phyloP scores from a whole-genome alignment of 192 early-diverging fungal species.

The Umbelopsis isabellina region DNA sequence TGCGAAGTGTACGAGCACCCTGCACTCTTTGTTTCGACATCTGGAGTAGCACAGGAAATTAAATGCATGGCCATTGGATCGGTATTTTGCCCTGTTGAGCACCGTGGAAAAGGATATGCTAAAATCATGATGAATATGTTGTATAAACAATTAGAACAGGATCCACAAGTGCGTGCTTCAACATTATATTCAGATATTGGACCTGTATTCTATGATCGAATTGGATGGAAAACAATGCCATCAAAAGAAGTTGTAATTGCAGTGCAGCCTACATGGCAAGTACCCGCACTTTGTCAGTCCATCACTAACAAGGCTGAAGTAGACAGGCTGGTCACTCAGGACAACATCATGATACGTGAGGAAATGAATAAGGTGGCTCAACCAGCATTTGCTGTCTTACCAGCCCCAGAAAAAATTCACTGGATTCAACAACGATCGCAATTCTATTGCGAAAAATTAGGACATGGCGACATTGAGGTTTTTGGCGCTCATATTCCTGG shows the following conservation, averaged over 20 bases:
- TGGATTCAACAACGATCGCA: conserved; percentile 3
- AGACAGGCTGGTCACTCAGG: background rate
- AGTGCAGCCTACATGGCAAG: background rate
- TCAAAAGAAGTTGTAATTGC: conserved; percentile 3
- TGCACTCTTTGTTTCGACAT: background rate
- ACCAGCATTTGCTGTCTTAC: background rate
- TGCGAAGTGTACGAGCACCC: conserved; percentile 18
- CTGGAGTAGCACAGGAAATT: background rate
- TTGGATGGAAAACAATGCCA: conserved; percentile 18
- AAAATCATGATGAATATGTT: background rate
- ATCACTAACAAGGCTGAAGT: conserved; percentile 1
- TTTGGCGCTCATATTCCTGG: conserved; percentile 14
- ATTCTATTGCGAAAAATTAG: background rate
- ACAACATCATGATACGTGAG: background rate
- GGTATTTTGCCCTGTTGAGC: conserved; percentile 20
- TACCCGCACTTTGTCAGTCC: background rate
- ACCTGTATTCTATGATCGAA: conserved; percentile 1
- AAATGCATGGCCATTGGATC: conserved; percentile 7
- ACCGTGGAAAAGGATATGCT: conserved; percentile 15
- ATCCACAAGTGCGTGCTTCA: background rate
- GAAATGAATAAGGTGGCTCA: background rate
- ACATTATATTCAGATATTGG: conserved; percentile 25
- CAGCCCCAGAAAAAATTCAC: background rate
- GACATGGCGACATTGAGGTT: background rate
- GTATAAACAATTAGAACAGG: background rate